phyloP scores from a whole-genome alignment of 768 basidiomycete genomes.

The Russula foetens region DNA sequence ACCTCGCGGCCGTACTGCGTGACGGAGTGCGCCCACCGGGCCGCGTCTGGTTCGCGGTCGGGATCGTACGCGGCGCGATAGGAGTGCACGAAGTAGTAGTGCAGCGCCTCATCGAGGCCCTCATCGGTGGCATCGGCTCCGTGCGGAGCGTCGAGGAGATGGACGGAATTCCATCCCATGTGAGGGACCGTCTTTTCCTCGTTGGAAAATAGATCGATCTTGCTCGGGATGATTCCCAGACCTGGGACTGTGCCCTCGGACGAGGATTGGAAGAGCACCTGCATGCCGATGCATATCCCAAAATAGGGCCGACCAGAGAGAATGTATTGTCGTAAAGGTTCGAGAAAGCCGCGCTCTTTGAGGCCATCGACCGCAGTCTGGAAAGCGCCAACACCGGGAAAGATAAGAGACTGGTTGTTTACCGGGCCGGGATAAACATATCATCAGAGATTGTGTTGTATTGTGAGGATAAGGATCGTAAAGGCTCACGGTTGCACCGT shows the following conservation, averaged over 20 bases:
- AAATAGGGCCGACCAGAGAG: constrained; percentile 87
- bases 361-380: constrained; percentile 80
- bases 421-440: constrained; percentile 16
- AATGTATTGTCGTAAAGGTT: constrained; percentile 78
- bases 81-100: constrained; percentile 98
- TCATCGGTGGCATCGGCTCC: constrained; percentile 29
- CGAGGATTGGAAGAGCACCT: constrained; percentile 86
- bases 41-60: constrained; percentile 42
- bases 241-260: constrained; percentile 62
- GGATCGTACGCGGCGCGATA: constrained; percentile 76
- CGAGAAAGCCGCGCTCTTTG: constrained; percentile 58
- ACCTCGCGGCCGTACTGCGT: constrained; percentile 93
- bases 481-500: constrained; percentile 78
- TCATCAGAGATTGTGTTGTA: background rate
- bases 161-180: constrained; percentile 92
- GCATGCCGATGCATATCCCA: constrained; percentile 98
- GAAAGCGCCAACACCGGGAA: constrained; percentile 95
- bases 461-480: background rate
- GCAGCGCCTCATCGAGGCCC: constrained; percentile 43
- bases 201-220: constrained; percentile 66
- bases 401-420: constrained; percentile 89
- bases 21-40: constrained; percentile 74
- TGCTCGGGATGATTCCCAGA: constrained; percentile 76
- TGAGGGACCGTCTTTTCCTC: constrained; percentile 86
- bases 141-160: constrained; percentile 41